Conservation (phyloP, 2,329 filamentous ascomycete genomes). For the Microdochium nivale region DNA sequence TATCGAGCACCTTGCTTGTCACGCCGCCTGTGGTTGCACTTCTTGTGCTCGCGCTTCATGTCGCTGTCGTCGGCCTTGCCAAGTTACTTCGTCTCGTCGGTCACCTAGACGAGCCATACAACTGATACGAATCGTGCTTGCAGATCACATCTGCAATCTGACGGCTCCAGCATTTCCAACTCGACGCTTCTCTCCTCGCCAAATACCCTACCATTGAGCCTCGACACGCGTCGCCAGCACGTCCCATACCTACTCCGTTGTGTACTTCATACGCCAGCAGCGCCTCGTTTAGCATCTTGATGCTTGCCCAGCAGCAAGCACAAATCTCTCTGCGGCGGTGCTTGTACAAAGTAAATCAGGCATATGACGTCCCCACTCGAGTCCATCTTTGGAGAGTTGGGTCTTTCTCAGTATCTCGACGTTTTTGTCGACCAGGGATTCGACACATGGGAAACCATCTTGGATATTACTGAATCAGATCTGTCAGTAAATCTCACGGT, state of each 20-base stretch:
- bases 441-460: conserved; percentile 74
- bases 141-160: too few species aligned
- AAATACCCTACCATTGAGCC: neutral
- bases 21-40: too few species aligned
- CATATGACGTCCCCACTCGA: conserved; percentile 52
- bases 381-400: conserved; percentile 63
- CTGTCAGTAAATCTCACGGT: conserved; percentile 44
- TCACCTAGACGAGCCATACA: too few species aligned
- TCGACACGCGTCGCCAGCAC: neutral
- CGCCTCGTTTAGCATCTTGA: neutral
- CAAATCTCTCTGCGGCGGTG: neutral
- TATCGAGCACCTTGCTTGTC: too few species aligned
- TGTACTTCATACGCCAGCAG: neutral
- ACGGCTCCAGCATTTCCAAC: too few species aligned
- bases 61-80: too few species aligned
- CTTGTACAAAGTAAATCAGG: conserved; percentile 10
- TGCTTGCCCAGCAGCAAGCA: neutral
- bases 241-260: neutral
- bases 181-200: too few species aligned
- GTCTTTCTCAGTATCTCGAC: conserved; percentile 68
- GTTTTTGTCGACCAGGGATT: conserved; percentile 71
- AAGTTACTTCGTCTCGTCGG: too few species aligned
- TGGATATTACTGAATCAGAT: conserved; percentile 79
- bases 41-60: too few species aligned
- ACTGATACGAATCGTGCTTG: too few species aligned